phyloP scores from a whole-genome alignment of 2,329 filamentous ascomycete species.

The Fusarium tupiense region DNA sequence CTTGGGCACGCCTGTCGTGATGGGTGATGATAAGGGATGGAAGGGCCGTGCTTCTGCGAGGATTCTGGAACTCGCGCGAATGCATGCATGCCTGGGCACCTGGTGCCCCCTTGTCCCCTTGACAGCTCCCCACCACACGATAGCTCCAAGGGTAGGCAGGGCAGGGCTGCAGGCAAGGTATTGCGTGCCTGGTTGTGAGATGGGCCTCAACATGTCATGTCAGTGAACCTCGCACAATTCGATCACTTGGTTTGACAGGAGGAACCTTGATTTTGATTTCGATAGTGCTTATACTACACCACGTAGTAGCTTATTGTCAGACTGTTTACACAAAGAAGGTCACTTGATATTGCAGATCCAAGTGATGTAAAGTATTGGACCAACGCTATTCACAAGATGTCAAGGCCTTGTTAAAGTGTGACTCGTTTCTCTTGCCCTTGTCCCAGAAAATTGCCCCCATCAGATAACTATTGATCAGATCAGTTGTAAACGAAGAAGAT shows the following conservation, averaged over 20 bases:
- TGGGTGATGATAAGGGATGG: neutral
- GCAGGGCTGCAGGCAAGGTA: slow-evolving; percentile 6
- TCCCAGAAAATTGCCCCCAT: neutral
- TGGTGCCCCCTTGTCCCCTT: neutral
- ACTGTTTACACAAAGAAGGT: neutral
- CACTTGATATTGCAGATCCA: neutral
- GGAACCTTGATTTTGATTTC: neutral
- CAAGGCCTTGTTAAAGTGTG: neutral
- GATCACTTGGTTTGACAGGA: neutral
- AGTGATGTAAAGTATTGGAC: neutral
- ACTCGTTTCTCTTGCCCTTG: neutral
- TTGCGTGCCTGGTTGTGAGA: slow-evolving; percentile 14
- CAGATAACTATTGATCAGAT: slow-evolving; percentile 10
- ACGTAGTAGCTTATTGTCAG: neutral
- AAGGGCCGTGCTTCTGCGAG: slow-evolving; percentile 30
- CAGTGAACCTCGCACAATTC: neutral
- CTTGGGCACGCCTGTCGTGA: neutral
- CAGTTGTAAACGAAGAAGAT: neutral
- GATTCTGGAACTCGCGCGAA: slow-evolving; percentile 39
- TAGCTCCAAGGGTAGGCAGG: slow-evolving; percentile 13
- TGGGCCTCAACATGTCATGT: neutral
- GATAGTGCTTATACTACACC: neutral
- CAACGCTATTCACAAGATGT: neutral
- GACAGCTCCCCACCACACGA: slow-evolving; percentile 30
- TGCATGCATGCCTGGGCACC: neutral